These are phyloP conservation scores for Podospora tetraspora DNA, from an alignment of 495 filamentous ascomycete genomes.

Conservation along the genomic window DNA sequence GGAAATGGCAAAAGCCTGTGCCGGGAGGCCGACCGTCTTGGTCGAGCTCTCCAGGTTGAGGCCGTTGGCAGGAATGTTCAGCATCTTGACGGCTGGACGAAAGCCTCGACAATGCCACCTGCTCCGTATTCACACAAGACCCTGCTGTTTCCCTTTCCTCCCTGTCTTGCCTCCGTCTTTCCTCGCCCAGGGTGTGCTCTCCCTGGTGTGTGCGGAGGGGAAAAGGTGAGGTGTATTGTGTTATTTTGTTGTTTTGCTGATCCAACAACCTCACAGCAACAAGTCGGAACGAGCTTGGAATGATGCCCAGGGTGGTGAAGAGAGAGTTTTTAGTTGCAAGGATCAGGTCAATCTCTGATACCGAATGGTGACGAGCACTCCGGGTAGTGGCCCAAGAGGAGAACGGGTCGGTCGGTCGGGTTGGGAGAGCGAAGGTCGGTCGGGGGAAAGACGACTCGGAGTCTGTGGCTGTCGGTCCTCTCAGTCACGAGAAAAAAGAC, in stretches of 20 bases:
- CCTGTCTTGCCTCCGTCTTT: not conserved
- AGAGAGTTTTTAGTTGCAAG: not conserved
- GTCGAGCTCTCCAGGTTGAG: conserved; percentile 42
- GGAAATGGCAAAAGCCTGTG: conserved; percentile 57
- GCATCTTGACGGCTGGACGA: conserved; percentile 26
- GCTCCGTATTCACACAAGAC: conserved; percentile 15
- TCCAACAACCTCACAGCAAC: not conserved
- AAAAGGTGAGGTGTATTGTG: not conserved
- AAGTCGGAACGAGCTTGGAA: not conserved
- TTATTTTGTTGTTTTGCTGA: not conserved
- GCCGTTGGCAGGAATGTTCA: conserved; percentile 38
- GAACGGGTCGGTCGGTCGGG: not conserved
- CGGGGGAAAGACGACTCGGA: not conserved
- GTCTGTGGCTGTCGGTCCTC: not conserved
- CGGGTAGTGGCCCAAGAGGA: not conserved
- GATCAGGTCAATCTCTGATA: not conserved
- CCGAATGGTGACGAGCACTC: not conserved
- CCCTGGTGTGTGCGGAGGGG: not conserved
- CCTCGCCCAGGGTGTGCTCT: not conserved
- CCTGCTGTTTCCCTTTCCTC: not conserved
- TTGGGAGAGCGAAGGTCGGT: not conserved
- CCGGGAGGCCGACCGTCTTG: conserved; percentile 33
- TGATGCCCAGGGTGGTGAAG: not conserved
- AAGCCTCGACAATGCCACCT: conserved; percentile 8
- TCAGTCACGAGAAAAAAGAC: not conserved